phyloP scores from a whole-genome alignment of 306 rosid species.

The Quercus parvula region DNA sequence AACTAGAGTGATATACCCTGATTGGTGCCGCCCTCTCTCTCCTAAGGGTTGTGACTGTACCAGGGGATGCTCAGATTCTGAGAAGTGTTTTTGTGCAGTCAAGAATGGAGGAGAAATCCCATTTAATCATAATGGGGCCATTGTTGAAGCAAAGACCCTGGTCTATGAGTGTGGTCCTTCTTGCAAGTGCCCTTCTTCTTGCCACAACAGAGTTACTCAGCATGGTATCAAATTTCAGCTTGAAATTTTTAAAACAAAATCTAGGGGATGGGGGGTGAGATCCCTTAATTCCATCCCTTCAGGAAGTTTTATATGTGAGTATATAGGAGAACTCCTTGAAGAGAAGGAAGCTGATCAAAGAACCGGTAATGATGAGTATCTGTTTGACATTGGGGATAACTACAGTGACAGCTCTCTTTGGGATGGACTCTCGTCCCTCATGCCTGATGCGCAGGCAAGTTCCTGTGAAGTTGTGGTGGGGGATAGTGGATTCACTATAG shows the following conservation, averaged over 20 bases:
- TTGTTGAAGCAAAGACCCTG: conserved; percentile 79
- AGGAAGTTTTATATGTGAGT: conserved; percentile 89
- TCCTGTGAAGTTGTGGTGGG: conserved; percentile 46
- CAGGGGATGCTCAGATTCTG: conserved; percentile 71
- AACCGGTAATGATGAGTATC: conserved; percentile 81
- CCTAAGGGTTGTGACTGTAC: conserved; percentile 67
- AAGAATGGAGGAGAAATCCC: conserved; percentile 87
- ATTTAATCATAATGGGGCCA: conserved; percentile 70
- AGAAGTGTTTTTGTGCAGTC: conserved; percentile 65
- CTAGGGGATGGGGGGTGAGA: conserved; percentile 96
- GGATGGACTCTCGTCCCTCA: conserved; percentile 65
- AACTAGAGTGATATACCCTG: conserved; percentile 71
- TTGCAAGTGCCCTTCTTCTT: conserved; percentile 76
- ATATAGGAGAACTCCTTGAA: conserved; percentile 85
- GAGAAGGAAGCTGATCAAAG: conserved; percentile 87
- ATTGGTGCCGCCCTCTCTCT: conserved; percentile 50
- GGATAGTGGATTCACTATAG: conserved; percentile 76
- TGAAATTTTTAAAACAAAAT: conserved; percentile 74
- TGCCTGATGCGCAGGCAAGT: conserved; percentile 50
- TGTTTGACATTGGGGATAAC: conserved; percentile 84
- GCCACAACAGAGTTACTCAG: conserved; percentile 83
- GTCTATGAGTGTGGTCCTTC: conserved; percentile 87
- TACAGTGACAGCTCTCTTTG: conserved; percentile 48
- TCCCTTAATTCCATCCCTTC: conserved; percentile 87
- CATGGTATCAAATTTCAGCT: conserved; percentile 75